Conservation (phyloP, 495 filamentous ascomycete genomes). For the Neurospora sublineolata region DNA sequence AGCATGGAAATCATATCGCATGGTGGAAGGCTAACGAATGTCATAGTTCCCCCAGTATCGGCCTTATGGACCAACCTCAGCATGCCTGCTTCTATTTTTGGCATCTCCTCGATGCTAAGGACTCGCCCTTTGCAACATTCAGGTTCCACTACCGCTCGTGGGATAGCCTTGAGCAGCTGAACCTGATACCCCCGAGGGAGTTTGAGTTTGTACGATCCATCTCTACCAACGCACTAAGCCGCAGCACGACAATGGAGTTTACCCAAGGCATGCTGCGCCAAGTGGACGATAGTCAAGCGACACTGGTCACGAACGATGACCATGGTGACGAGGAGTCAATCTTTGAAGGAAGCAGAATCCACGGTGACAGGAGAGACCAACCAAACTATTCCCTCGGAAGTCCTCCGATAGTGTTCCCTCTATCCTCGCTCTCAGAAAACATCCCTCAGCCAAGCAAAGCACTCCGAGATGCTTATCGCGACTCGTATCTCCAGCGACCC, state of each 20-base stretch:
- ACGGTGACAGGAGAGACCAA: not conserved
- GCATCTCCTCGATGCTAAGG: conserved; percentile 33
- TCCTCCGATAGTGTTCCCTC: conserved; percentile 18
- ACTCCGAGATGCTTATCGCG: conserved; percentile 8
- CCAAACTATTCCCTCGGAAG: conserved; percentile 15
- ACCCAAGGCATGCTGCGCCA: not conserved
- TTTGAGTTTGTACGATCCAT: conserved; percentile 3
- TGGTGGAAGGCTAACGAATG: conserved; percentile 4
- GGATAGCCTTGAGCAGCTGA: conserved; percentile 30
- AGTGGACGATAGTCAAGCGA: not conserved
- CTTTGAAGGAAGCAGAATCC: not conserved
- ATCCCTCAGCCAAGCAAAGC: conserved; percentile 17
- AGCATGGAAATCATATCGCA: no score
- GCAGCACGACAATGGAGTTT: not conserved
- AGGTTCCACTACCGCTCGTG: conserved; percentile 39
- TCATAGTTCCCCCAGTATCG: conserved; percentile 29
- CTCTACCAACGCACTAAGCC: conserved; percentile 4
- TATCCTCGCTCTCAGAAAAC: not conserved
- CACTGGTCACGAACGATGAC: not conserved
- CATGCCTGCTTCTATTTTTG: conserved; percentile 36
- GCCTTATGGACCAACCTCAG: conserved; percentile 37
- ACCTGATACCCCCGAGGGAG: conserved; percentile 20
- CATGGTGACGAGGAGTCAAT: not conserved
- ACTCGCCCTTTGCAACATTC: conserved; percentile 36
- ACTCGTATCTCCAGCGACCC: conserved; percentile 28